Percentiles rank a stretch among this genome's conserved stretches.
phyloP scores from a whole-genome alignment of 768 basidiomycete genomes.

The Suillus variegatus region DNA sequence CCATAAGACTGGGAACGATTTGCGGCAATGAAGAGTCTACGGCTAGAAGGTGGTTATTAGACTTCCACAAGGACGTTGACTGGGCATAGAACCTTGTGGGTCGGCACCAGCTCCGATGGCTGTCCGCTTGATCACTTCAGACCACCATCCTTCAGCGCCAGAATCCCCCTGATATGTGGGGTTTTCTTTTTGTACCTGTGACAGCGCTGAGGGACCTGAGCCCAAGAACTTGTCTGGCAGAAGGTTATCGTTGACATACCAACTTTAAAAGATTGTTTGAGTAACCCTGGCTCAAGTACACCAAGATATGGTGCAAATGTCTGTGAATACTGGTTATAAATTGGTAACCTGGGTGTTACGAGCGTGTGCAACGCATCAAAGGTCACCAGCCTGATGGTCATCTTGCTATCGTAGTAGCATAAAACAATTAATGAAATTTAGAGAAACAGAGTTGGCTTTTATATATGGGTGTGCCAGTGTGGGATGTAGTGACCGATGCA shows the following conservation, averaged over 20 bases:
- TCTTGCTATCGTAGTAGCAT: slow-evolving; percentile 1
- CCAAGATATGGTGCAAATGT: slow-evolving; percentile 70
- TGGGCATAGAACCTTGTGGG: slow-evolving; percentile 42
- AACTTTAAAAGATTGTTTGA: slow-evolving; percentile 61
- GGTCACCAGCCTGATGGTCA: slow-evolving; percentile 61
- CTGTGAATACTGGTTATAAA: slow-evolving; percentile 62
- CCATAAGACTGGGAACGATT: slow-evolving; percentile 64
- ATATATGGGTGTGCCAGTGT: neutral
- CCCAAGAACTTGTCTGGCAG: neutral
- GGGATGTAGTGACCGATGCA: neutral
- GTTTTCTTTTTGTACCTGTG: slow-evolving; percentile 54
- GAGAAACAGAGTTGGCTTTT: neutral
- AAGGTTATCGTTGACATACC: slow-evolving; percentile 37
- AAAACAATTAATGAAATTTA: neutral
- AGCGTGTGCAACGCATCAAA: slow-evolving; percentile 83
- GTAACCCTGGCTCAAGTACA: slow-evolving; percentile 48
- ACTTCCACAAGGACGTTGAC: slow-evolving; percentile 12
- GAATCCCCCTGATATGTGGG: slow-evolving; percentile 52
- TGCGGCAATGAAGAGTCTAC: slow-evolving; percentile 52
- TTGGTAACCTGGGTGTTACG: slow-evolving; percentile 64
- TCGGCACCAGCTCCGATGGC: slow-evolving; percentile 76
- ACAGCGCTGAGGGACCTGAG: slow-evolving; percentile 38
- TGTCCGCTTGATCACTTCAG: slow-evolving; percentile 72
- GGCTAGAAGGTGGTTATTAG: slow-evolving; percentile 36
- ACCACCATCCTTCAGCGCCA: slow-evolving; percentile 69